These are phyloP conservation scores for Quercus engelmannii DNA, from an alignment of 306 rosid genomes.

Conservation along the genomic window DNA sequence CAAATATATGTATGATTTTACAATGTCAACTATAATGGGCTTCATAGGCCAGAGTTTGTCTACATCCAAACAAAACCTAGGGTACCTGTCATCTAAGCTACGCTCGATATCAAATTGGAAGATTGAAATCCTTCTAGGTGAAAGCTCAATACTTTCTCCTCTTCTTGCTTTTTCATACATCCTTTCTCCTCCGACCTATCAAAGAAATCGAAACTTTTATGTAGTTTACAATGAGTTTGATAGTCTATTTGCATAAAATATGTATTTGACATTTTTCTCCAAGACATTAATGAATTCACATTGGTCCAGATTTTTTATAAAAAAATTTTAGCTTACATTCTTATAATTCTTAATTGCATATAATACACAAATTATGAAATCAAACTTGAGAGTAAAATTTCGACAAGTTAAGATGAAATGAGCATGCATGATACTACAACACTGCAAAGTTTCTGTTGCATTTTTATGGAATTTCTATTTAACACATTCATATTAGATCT, in stretches of 20 bases:
- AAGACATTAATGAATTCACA: background rate
- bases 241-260: constrained; percentile 1
- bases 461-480: background rate
- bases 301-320: background rate
- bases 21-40: background rate
- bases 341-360: background rate
- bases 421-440: background rate
- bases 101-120: constrained; percentile 88
- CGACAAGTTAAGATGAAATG: background rate
- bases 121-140: constrained; percentile 86
- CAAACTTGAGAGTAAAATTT: background rate
- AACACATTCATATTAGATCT: background rate
- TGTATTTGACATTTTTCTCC: background rate
- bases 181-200: constrained; percentile 92
- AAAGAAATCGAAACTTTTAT: constrained; percentile 26
- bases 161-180: constrained; percentile 97
- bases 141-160: constrained; percentile 93
- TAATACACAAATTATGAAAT: background rate
- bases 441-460: background rate
- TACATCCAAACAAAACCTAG: background rate
- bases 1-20: background rate
- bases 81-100: constrained; percentile 85
- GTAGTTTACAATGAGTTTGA: constrained; percentile 3
- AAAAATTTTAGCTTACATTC: background rate
- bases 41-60: background rate